Conservation (phyloP, 2,329 filamentous ascomycete genomes). For the Bretziella fagacearum region DNA sequence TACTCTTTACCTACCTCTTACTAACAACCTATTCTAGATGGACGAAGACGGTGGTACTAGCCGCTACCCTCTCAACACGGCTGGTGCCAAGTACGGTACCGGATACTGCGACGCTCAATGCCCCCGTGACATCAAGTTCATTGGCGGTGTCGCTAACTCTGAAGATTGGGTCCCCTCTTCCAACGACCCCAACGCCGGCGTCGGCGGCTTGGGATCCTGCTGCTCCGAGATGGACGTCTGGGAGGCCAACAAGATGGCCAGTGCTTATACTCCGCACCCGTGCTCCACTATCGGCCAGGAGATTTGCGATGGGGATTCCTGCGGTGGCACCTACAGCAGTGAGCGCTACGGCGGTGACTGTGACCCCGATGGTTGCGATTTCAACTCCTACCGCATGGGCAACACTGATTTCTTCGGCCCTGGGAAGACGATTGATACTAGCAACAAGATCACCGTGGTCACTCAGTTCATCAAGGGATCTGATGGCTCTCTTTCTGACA, state of each 20-base stretch:
- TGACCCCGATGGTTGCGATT: conserved; percentile 51
- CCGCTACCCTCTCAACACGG: conserved; percentile 30
- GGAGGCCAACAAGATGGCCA: conserved; percentile 39
- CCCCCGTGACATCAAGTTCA: conserved; percentile 34
- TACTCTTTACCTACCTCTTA: no score
- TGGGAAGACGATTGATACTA: conserved; percentile 40
- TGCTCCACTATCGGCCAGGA: conserved; percentile 23
- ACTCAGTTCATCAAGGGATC: conserved; percentile 33
- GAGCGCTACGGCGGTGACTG: conserved; percentile 40
- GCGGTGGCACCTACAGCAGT: conserved; percentile 30
- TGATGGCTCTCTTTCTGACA: conserved; percentile 21
- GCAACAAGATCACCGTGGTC: conserved; percentile 40
- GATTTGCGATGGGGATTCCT: conserved; percentile 15
- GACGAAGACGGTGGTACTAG: conserved; percentile 32
- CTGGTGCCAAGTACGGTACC: conserved; percentile 36
- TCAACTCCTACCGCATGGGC: conserved; percentile 47
- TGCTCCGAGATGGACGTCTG: conserved; percentile 43
- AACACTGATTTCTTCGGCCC: conserved; percentile 40
- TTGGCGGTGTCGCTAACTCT: no score
- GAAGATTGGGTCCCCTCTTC: conserved; percentile 30
- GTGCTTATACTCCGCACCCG: conserved; percentile 39
- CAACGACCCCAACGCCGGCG: conserved; percentile 35
- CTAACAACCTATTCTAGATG: no score
- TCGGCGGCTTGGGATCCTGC: conserved; percentile 33
- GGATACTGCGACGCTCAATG: conserved; percentile 36